Evolutionary conservation across 768 basidiomycete species (phyloP).

Genomic region (Mycena leptocephala): DNA sequence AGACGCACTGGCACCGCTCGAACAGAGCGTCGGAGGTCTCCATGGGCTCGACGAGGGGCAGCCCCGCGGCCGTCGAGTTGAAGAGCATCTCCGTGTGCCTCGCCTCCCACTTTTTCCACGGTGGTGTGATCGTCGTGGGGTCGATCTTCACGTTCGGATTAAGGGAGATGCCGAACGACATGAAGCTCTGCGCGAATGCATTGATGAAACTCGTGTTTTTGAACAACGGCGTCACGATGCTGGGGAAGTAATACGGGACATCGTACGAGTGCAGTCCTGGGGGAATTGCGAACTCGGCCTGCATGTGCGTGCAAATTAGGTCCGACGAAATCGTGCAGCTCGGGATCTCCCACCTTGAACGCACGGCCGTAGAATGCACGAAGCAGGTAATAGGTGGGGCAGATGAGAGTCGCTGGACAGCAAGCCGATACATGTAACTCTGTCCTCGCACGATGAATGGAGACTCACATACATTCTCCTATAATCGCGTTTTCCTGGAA

Average conservation of each 20-base stretch:
- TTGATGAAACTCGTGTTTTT: neutral
- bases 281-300: neutral
- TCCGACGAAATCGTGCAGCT: too few species aligned
- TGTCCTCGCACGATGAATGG: too few species aligned
- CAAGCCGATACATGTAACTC: neutral
- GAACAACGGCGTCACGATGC: neutral
- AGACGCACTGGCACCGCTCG: neutral
- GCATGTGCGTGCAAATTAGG: too few species aligned
- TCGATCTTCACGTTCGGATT: neutral
- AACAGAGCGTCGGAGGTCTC: neutral
- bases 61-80: neutral
- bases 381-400: neutral
- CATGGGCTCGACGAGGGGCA: neutral
- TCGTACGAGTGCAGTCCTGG: neutral
- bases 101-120: neutral
- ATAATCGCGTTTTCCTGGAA: constrained; percentile 5
- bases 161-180: neutral
- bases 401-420: neutral
- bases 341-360: too few species aligned
- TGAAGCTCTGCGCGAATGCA: neutral
- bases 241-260: neutral
- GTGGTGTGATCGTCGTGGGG: neutral
- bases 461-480: constrained; percentile 37
- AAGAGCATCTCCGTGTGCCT: neutral
- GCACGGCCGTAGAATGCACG: too few species aligned